Conservation (phyloP, 306 rosid genomes). For the apple (Malus domestica) region ASM211411v1 NC_041801.1:1035501-1036000, state of each 20-base stretch:
- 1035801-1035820: not conserved
- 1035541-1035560: slow-evolving; percentile 48
- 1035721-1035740: not conserved
- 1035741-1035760: not conserved
- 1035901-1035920: not conserved
- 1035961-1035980: not conserved
- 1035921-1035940: not conserved
- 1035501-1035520: slow-evolving; percentile 7
- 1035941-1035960: not conserved
- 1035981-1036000: not conserved
- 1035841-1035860: not conserved
- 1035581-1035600: slow-evolving; percentile 69
- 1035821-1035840: not conserved
- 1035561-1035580: slow-evolving; percentile 57
- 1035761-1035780: not conserved
- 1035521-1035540: slow-evolving; percentile 51
- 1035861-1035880: not conserved
- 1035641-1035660: slow-evolving; percentile 55
- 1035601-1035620: slow-evolving; percentile 84
- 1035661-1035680: not conserved
- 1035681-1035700: not conserved
- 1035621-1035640: slow-evolving; percentile 62
- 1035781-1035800: not conserved
- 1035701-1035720: not conserved
- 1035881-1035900: not conserved